These are phyloP conservation scores for Ligustrum vulgare DNA, from an alignment of 257 asterid genomes.

Conservation along the genomic window DNA sequence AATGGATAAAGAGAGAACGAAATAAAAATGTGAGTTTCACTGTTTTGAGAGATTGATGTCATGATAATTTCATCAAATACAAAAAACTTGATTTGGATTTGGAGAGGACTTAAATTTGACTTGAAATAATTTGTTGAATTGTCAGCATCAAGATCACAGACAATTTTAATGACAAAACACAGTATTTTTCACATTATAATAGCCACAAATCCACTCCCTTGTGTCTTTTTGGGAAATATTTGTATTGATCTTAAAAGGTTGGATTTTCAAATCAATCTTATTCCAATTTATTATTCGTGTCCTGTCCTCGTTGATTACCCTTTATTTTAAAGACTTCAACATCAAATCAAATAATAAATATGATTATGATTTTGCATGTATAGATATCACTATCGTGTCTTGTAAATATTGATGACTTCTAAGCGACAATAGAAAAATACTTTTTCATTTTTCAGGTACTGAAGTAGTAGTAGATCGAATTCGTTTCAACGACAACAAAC, in stretches of 20 bases:
- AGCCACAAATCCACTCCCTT: not conserved
- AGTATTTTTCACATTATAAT: not conserved
- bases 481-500: no score
- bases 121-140: not conserved
- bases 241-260: not conserved
- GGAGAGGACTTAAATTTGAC: not conserved
- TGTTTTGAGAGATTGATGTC: no score
- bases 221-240: slow-evolving; percentile 3
- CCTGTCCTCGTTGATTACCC: no score
- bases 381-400: not conserved
- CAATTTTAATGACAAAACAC: slow-evolving; percentile 42
- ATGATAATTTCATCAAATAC: no score
- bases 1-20: no score
- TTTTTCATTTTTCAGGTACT: no score
- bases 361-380: not conserved
- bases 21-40: no score
- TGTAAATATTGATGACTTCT: not conserved
- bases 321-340: not conserved
- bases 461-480: no score
- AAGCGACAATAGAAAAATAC: no score
- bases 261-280: not conserved
- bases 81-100: not conserved
- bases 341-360: no score
- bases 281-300: not conserved
- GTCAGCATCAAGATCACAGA: slow-evolving; percentile 28